Evolutionary conservation across 352 stramenopile species (phyloP), one percentile per base, ranked within the genome.

Genomic region (Elongisporangium undulatum): DNA sequence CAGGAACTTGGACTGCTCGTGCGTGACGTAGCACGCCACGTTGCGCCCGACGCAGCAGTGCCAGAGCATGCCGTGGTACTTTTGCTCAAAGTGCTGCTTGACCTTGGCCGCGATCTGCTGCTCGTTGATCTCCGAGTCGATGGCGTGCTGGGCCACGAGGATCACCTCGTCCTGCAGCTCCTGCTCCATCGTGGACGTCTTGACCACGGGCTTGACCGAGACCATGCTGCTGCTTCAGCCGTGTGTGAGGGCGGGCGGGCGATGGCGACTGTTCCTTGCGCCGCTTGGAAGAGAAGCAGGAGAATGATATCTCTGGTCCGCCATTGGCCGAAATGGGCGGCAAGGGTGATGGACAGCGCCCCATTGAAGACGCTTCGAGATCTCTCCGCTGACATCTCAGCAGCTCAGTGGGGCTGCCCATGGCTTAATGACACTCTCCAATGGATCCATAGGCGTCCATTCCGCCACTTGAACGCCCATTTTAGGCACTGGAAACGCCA

Each of bases 21-120:
- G 92, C 2, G 93, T 97, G 15, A 98, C 94, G 66, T 93, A 97
- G 67, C 87, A 97, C 39, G 93, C 93, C 26, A 98, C 94, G 68
- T 98, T 98, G 64, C 93, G 75, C 2, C 94, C 94, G 49, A 98
- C 91, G 63, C 96, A 97, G 76, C 94, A 98, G 74, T 98, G 94
- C 94, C 94, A 98, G 24, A 94, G 68, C 61, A 94, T 77, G 9
- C 86, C 86, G 65, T 93, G 83, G 65, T 97, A 96, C 67, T 95
- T 94, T 58, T 94, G 80, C 78, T 98, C 92, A 63, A 98, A 97
- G 56, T 95, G 79, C 56, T 85, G 84, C 68, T 97, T 97, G 50
- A 98, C 84, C 59, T 91, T 89, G 53, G 90, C 88, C 29, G 93
- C 91, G 56, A 98, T 96, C 51, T 96, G 82, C 62, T 97, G 83